Base-by-base conservation (phyloP, 2,329 filamentous ascomycete genomes). In the Fonsecaea pedrosoi region DNA sequence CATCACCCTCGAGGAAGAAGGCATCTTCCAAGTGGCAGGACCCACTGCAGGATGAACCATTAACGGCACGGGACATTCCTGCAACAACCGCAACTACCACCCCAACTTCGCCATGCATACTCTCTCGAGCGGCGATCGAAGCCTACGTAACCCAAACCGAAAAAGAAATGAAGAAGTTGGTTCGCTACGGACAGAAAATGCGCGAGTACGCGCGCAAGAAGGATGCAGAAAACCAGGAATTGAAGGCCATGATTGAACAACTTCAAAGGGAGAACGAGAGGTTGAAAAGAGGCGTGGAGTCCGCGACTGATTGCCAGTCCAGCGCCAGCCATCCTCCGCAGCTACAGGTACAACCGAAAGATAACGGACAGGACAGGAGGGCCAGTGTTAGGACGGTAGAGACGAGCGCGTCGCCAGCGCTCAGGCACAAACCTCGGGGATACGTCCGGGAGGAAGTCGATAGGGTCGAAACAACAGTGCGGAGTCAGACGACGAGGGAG, bases 161-260 rank as follows among this genome's bases (percentile, higher is more conserved):
- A 67, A 81, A 80, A 45, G 86, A 89, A 73, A 84, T 88, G 73
- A 86, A 83, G 74, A 87, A 85, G 71, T 79, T 89, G 57, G 82
- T 89, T 59, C 80, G 83, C 35, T 88, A 89, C 55, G 65, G 63
- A 10, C 64, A 69, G 62, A 71, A 71, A 53, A 71, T 71, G 72
- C 63, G 67, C 21, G 69, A 72, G 30, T 71, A 72, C 35, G 71
- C 71, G 25, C 57, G 61, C 9, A 60, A 67, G 21, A 62, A 67
- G 53, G 69, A 73, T 35, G 64, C 67, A 4, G 66, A 72, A 54
- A 72, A 71, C 56, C 58, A 61, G n/a, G 68, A 70, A 32, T 37
- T 72, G 42, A 68, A 67, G 45, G 21, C 13, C 8, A 63, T 68
- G 60, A 60, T 73, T 13, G 62, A 67, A 21, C 55, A 67, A 13